phyloP scores from a whole-genome alignment of 1,139 yeast genomes.

The Kurtzmaniella quercitrusa region DNA sequence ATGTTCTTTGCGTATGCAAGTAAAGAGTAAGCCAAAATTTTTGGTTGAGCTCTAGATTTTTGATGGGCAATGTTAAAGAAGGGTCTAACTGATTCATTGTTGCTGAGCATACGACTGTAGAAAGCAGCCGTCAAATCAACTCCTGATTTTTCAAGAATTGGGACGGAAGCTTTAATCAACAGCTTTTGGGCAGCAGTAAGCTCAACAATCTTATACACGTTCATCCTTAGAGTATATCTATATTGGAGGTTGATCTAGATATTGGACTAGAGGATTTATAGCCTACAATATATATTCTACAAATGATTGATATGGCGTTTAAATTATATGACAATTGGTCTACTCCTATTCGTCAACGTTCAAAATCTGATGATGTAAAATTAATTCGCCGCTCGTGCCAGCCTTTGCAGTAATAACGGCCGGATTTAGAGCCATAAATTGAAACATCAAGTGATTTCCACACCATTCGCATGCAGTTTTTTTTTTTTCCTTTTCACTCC shows the following conservation, averaged over 20 bases:
- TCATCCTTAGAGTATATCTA: constrained; percentile 3
- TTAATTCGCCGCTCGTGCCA: no score
- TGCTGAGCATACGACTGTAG: constrained; percentile 51
- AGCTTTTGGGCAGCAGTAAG: constrained; percentile 27
- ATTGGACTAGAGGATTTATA: no score
- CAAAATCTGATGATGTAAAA: neutral
- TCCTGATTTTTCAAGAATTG: constrained; percentile 55
- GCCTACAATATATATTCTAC: neutral
- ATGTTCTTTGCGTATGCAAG: constrained; percentile 62
- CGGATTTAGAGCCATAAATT: neutral
- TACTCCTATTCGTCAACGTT: neutral
- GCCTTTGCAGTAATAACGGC: no score
- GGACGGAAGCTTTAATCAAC: constrained; percentile 53
- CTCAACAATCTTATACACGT: constrained; percentile 17
- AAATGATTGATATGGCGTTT: no score
- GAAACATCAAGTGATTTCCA: neutral
- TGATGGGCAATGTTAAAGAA: constrained; percentile 63
- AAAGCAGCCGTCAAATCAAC: constrained; percentile 50
- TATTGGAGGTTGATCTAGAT: no score
- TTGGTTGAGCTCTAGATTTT: constrained; percentile 53
- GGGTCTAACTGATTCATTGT: constrained; percentile 51
- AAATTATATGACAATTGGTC: neutral
- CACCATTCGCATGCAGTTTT: neutral
- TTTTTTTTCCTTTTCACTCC: neutral
- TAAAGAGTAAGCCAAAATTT: constrained; percentile 59